Conservation (phyloP, 192 early-diverging fungal species). For the Coemansia sp. region DNA sequence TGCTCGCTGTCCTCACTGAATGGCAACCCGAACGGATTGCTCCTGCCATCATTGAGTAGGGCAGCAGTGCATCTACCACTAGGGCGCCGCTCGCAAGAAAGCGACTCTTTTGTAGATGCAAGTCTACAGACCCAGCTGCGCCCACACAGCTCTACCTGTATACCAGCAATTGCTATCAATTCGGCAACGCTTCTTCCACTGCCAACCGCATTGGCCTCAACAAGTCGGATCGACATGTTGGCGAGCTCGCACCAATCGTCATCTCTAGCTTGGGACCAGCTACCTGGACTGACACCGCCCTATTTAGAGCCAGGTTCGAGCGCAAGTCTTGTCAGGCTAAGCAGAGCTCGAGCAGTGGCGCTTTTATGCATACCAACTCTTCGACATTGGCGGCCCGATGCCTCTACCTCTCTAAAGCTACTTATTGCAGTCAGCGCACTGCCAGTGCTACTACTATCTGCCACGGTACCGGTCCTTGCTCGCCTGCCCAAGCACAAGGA, state of each 20-base stretch:
- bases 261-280: background rate
- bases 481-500: background rate
- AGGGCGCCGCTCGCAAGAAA: background rate
- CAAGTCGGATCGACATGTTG: constrained; percentile 7
- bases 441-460: constrained; percentile 44
- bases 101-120: background rate
- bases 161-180: background rate
- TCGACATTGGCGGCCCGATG: constrained; percentile 33
- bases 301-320: background rate
- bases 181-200: background rate
- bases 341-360: constrained; percentile 10
- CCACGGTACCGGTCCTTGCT: constrained; percentile 42
- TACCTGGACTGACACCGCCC: background rate
- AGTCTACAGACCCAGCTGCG: background rate
- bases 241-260: background rate
- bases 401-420: constrained; percentile 17
- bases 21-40: background rate
- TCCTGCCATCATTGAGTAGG: background rate
- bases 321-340: background rate
- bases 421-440: constrained; percentile 45
- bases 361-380: constrained; percentile 37
- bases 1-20: background rate
- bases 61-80: background rate
- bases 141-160: background rate
- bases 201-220: constrained; percentile 7